phyloP scores from a whole-genome alignment of 441 rosid species.

The Hura crepitans region DNA sequence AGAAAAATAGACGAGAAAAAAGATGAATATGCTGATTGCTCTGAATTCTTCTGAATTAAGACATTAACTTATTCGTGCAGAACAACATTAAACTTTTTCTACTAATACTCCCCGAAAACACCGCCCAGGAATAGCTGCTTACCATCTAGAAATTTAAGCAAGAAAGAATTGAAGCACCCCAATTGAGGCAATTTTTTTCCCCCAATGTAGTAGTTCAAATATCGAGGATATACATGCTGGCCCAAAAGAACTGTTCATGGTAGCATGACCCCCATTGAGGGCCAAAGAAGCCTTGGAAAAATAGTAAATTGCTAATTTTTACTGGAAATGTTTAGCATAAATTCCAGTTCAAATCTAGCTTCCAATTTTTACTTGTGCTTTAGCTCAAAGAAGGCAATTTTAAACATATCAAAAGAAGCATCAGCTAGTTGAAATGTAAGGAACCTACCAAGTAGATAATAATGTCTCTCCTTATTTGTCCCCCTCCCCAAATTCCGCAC shows the following conservation, averaged over 20 bases:
- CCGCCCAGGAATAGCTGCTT: background rate
- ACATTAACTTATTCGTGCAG: background rate
- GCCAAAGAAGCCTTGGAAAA: too few species aligned
- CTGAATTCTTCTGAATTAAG: background rate
- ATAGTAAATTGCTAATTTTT: too few species aligned
- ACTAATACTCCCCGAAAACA: background rate
- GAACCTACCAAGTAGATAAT: background rate
- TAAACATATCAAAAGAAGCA: constrained; percentile 1
- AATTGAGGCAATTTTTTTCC: background rate
- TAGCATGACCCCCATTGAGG: too few species aligned
- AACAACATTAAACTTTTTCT: background rate
- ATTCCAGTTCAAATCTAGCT: too few species aligned
- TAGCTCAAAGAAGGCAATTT: background rate
- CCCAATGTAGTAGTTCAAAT: background rate
- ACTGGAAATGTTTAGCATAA: too few species aligned
- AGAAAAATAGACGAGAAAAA: background rate
- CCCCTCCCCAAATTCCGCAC: background rate
- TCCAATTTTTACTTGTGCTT: too few species aligned
- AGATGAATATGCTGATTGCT: background rate
- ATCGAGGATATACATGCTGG: background rate
- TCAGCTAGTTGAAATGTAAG: background rate
- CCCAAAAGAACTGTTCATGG: too few species aligned
- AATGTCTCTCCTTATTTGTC: background rate
- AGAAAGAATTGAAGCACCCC: background rate
- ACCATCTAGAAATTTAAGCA: background rate